These are phyloP conservation scores for Pyrenochaeta sp. DNA, from an alignment of 2,329 filamentous ascomycete genomes.

Conservation along the genomic window DNA sequence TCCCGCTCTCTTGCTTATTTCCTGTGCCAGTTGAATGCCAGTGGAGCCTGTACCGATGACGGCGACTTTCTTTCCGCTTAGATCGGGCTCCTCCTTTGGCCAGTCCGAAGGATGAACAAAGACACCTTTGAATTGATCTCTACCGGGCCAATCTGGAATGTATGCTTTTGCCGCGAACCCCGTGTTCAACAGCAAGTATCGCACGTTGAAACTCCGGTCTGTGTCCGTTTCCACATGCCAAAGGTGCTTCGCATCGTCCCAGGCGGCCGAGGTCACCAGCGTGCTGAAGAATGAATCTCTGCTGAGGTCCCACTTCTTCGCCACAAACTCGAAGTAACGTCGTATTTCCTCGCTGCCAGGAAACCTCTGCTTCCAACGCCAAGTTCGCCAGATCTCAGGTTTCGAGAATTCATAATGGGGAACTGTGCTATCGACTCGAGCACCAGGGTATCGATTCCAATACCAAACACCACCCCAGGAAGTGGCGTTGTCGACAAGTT, in stretches of 20 bases:
- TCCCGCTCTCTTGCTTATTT: slow-evolving; percentile 59
- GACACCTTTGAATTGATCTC: slow-evolving; percentile 34
- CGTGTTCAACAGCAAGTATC: slow-evolving; percentile 56
- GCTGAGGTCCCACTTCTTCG: slow-evolving; percentile 24
- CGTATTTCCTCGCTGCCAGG: slow-evolving; percentile 26
- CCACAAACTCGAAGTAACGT: slow-evolving; percentile 28
- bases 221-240: slow-evolving; percentile 57
- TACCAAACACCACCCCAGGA: slow-evolving; percentile 36
- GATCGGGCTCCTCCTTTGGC: slow-evolving; percentile 61
- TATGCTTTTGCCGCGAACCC: slow-evolving; percentile 57
- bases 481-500: slow-evolving; percentile 26
- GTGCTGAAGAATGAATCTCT: slow-evolving; percentile 50
- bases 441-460: slow-evolving; percentile 40
- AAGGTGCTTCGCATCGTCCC: slow-evolving; percentile 41
- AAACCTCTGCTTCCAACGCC: slow-evolving; percentile 29
- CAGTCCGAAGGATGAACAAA: slow-evolving; percentile 66
- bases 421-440: slow-evolving; percentile 30
- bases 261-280: slow-evolving; percentile 53
- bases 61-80: slow-evolving; percentile 64
- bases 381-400: slow-evolving; percentile 25
- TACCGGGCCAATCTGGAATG: slow-evolving; percentile 50
- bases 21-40: slow-evolving; percentile 68
- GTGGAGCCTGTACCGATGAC: slow-evolving; percentile 68
- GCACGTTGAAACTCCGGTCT: slow-evolving; percentile 49
- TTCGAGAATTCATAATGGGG: slow-evolving; percentile 33